Base-by-base conservation (phyloP, 2,329 filamentous ascomycete species). In the Madurella mycetomatis region DNA sequence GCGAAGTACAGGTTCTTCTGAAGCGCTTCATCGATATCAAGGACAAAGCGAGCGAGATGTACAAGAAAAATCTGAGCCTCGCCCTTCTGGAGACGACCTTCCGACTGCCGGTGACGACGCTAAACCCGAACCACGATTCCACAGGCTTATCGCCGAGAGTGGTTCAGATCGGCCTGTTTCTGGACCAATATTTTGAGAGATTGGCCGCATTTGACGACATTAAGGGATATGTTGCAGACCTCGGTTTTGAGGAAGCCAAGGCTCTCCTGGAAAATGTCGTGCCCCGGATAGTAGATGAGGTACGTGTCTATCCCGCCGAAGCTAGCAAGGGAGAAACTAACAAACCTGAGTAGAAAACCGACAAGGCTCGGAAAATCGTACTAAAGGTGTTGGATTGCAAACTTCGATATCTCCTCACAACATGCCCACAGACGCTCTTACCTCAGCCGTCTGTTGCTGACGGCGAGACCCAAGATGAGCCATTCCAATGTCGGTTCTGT, bases 191-290 rank as follows among this genome's bases (percentile, higher is more conserved):
- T 53, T 58, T 65, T 16, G 65, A 66, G 47, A 64, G 63, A 41
- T 56, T 66, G 1, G 62, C 69, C 1, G 62, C 66, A 0, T 80
- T 81, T 51, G 72, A 74, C 34, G 78, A 80, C 47, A 60, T 80
- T 41, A 78, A 74, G 55, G 57, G 59, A 1, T 78, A 76, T 51
- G 65, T 76, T 2, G 71, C 75, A 41, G 64, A 67, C 17, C 69
- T 83, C 0, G 68, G 64, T 1, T 65, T 71, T 2, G 60, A 67
- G 0, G 76, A 78, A 7, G 60, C 74, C 8, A 70, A 69, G 41
- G 63, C 70, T 19, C 60, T 80, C 8, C 66, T 76, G 4, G 66
- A 72, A 7, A 56, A 69, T 1, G 68, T 74, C 46, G 55, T 74
- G 4, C 64, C 66, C 0, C 62, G 61, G 4, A 53, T 76, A 30